A percentile compares a stretch with the other conserved stretches of the same genome.
Conservation (phyloP, 768 basidiomycete genomes). For the Boletus coccyginus region DNA sequence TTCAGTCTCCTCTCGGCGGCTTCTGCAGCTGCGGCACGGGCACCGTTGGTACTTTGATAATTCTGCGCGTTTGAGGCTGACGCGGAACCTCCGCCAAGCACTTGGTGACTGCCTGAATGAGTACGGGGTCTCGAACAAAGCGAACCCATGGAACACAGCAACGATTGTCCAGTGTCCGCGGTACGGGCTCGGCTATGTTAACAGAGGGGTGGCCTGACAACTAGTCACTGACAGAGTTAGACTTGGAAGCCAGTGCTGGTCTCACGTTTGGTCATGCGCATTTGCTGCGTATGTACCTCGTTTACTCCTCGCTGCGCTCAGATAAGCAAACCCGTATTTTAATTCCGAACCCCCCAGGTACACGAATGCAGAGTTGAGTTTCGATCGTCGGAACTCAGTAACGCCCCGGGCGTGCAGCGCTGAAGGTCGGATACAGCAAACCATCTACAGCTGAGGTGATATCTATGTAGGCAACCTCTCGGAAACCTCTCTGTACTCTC, state of each 20-base stretch:
- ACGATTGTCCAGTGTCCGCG: neutral
- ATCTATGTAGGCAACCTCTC: conserved; percentile 26
- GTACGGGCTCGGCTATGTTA: neutral
- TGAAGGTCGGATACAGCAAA: neutral
- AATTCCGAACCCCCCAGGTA: neutral
- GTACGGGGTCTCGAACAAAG: conserved; percentile 51
- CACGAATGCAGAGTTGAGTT: neutral
- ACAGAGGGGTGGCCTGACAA: neutral
- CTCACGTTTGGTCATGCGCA: conserved; percentile 17
- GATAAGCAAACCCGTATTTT: neutral
- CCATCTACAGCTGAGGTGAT: neutral
- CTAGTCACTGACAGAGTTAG: neutral
- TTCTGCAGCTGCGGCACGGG: conserved; percentile 56
- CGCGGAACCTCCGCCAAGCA: conserved; percentile 40
- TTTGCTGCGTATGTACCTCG: conserved; percentile 15
- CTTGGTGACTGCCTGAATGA: conserved; percentile 46
- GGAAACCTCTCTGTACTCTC: conserved; percentile 46
- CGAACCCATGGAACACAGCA: conserved; percentile 46
- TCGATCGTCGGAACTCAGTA: neutral
- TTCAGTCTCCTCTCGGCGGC: conserved; percentile 61
- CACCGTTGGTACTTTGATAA: conserved; percentile 35
- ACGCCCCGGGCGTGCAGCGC: neutral
- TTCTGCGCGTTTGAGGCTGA: conserved; percentile 21
- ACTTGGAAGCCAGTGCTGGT: neutral
- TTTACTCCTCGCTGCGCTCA: conserved; percentile 17